Conservation (phyloP, 2,329 filamentous ascomycete genomes). For the Sarocladium strictum region DNA sequence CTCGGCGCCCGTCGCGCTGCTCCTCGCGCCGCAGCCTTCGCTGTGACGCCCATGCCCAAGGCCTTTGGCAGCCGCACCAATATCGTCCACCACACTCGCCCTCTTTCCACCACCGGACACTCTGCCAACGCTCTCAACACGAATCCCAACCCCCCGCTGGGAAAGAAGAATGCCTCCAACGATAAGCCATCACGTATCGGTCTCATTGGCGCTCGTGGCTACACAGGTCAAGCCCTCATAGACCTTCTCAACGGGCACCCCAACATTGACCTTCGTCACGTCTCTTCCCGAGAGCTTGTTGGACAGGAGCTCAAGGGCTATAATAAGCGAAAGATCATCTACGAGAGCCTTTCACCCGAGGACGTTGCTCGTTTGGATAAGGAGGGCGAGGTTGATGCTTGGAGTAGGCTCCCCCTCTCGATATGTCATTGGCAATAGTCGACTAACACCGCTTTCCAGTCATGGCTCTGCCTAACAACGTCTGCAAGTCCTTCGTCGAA, state of each 20-base stretch:
- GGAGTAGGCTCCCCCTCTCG: slow-evolving; percentile 34
- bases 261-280: slow-evolving; percentile 81
- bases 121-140: slow-evolving; percentile 16
- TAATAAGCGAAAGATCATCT: slow-evolving; percentile 82
- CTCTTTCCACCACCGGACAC: not conserved
- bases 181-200: slow-evolving; percentile 72
- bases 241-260: slow-evolving; percentile 82
- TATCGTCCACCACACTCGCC: not conserved
- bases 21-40: not conserved
- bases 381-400: slow-evolving; percentile 82
- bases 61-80: not conserved
- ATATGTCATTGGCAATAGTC: not conserved
- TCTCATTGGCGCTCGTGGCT: slow-evolving; percentile 86
- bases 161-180: slow-evolving; percentile 82
- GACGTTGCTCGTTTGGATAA: slow-evolving; percentile 82
- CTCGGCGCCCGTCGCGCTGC: not conserved
- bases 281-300: slow-evolving; percentile 86
- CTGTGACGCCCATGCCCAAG: not conserved
- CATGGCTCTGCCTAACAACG: slow-evolving; percentile 92
- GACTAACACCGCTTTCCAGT: slow-evolving; percentile 34
- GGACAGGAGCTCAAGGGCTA: slow-evolving; percentile 87
- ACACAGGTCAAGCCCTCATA: slow-evolving; percentile 88
- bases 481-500: slow-evolving; percentile 90
- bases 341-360: slow-evolving; percentile 83
- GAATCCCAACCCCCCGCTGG: slow-evolving; percentile 77